Conservation (phyloP, 495 filamentous ascomycete genomes). For the Extremus antarcticus region DNA sequence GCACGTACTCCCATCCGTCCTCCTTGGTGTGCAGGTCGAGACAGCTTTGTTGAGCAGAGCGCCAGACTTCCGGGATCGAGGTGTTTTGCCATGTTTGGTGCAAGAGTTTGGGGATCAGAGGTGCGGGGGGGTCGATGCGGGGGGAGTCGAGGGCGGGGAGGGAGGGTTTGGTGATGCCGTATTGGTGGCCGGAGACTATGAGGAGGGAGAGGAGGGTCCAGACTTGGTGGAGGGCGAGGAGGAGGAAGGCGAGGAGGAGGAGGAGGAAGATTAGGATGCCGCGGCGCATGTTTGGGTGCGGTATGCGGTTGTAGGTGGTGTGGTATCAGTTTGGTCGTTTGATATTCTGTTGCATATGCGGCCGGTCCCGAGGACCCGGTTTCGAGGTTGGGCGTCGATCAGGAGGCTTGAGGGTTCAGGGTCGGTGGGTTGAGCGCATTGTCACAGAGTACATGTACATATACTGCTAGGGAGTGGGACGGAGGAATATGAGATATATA, state of each 20-base stretch:
- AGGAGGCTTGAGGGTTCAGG: no score
- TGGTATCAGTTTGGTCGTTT: no score
- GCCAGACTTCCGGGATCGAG: conserved; percentile 64
- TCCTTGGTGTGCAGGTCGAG: conserved; percentile 62
- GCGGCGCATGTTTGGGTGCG: conserved; percentile 25
- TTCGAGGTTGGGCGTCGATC: no score
- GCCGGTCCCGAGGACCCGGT: no score
- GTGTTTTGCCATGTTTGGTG: conserved; percentile 80
- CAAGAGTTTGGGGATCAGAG: conserved; percentile 79
- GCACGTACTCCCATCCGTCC: conserved; percentile 32
- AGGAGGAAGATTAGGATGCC: conserved; percentile 29
- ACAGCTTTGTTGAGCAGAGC: conserved; percentile 60
- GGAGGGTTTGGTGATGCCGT: conserved; percentile 35
- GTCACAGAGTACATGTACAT: no score
- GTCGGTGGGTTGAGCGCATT: no score
- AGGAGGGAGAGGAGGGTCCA: conserved; percentile 34
- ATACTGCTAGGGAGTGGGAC: no score
- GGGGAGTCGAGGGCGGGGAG: conserved; percentile 25
- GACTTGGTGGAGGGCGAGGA: conserved; percentile 36
- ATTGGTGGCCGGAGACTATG: conserved; percentile 32
- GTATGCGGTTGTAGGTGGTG: neutral
- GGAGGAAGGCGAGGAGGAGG: conserved; percentile 42
- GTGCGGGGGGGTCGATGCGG: conserved; percentile 43
- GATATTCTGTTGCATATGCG: neutral
- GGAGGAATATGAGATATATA: no score